A percentile compares a stretch with the other conserved stretches of the same genome.
Conservation (phyloP, 495 filamentous ascomycete species). For the Tuber borchii region DNA sequence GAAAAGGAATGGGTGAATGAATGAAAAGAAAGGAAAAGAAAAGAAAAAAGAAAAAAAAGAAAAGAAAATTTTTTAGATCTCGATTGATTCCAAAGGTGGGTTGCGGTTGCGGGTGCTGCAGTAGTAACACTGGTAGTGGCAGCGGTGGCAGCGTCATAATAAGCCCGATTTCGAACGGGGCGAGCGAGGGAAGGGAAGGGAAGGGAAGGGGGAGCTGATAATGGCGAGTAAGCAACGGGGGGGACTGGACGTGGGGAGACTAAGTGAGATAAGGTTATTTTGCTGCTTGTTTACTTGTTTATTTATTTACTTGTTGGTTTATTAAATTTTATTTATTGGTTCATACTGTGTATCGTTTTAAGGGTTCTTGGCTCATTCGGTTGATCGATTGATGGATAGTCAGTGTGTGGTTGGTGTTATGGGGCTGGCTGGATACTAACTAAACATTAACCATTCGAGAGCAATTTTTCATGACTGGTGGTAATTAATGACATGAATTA, state of each 20-base stretch:
- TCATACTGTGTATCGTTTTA: not conserved
- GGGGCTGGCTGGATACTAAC: not conserved
- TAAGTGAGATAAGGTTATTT: not conserved
- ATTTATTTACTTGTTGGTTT: not conserved
- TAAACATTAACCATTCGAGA: not conserved
- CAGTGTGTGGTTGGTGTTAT: too few species aligned
- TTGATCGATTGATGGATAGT: not conserved
- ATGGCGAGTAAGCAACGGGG: not conserved
- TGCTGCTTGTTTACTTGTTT: not conserved
- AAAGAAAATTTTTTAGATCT: too few species aligned
- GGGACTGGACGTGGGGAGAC: not conserved
- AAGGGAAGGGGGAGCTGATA: not conserved
- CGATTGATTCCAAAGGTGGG: not conserved
- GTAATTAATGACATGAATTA: constrained; percentile 25
- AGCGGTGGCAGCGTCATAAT: not conserved
- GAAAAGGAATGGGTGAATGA: not conserved
- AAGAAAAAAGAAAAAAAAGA: not conserved
- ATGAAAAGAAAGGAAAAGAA: not conserved
- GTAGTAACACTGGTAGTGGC: too few species aligned
- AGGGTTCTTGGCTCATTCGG: not conserved
- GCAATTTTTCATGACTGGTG: not conserved
- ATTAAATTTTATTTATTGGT: not conserved
- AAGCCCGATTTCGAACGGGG: not conserved
- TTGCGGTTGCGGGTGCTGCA: not conserved
- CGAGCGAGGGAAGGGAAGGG: not conserved